These are phyloP conservation scores for Mycosphaerelloides madeirae DNA, from an alignment of 2,329 filamentous ascomycete genomes.

Conservation along the genomic window DNA sequence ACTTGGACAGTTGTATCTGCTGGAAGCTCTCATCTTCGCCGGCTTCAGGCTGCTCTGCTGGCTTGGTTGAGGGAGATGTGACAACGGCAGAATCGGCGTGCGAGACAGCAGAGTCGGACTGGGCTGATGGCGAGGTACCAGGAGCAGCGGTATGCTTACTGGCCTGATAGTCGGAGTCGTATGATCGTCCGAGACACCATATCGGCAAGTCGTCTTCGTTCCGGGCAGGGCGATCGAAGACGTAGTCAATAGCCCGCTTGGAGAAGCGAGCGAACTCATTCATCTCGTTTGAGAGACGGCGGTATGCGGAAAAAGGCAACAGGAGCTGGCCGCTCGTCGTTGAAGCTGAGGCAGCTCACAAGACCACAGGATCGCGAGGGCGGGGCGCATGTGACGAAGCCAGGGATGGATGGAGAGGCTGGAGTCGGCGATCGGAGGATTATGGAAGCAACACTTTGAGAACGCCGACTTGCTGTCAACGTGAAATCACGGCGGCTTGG, in stretches of 20 bases:
- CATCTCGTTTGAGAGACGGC: conserved; percentile 39
- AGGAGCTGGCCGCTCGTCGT: no score
- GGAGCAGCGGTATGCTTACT: conserved; percentile 13
- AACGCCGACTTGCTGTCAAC: no score
- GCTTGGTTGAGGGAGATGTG: conserved; percentile 16
- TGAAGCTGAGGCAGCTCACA: no score
- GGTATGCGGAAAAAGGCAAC: not conserved
- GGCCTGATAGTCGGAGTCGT: conserved; percentile 39
- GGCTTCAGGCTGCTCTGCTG: conserved; percentile 13
- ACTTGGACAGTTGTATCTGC: conserved; percentile 25
- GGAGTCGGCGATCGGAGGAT: no score
- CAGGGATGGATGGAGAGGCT: no score
- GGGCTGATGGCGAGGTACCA: conserved; percentile 27
- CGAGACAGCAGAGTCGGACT: conserved; percentile 28
- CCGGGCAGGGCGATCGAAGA: conserved; percentile 84
- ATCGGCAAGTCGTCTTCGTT: conserved; percentile 74
- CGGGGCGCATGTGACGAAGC: no score
- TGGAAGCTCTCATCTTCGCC: conserved; percentile 25
- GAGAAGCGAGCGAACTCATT: conserved; percentile 69
- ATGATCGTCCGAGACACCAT: conserved; percentile 70
- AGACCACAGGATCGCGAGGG: no score
- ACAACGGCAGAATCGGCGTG: conserved; percentile 32
- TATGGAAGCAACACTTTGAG: no score
- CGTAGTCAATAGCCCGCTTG: conserved; percentile 79
- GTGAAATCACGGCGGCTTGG: no score